Conservation (phyloP, 108 stramenopile species). For the Pseudonitzschia delicatissima region DNA sequence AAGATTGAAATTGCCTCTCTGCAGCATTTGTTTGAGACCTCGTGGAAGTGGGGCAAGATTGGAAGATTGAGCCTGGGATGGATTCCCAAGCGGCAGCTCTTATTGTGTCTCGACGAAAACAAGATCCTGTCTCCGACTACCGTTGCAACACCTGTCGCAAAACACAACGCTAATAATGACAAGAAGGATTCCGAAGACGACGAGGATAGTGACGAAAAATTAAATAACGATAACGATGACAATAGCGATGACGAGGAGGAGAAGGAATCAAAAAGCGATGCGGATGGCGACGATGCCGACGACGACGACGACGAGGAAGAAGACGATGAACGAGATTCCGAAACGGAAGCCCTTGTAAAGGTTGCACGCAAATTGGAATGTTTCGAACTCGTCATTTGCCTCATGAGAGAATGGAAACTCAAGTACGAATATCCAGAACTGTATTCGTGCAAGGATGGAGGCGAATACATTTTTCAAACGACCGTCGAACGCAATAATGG, state of each 20-base stretch:
- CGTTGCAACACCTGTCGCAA: not conserved
- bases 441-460: not conserved
- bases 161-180: too few relatives aligned
- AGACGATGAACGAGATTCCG: too few relatives aligned
- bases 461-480: not conserved
- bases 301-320: too few relatives aligned
- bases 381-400: not conserved
- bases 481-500: not conserved
- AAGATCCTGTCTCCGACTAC: not conserved
- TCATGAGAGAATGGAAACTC: not conserved
- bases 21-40: not conserved
- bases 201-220: too few relatives aligned
- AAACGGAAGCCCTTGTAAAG: not conserved
- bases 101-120: constrained; percentile 1
- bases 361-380: not conserved
- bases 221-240: too few relatives aligned
- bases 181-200: not conserved
- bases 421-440: not conserved
- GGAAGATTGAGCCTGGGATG: not conserved
- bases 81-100: not conserved
- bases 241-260: too few relatives aligned
- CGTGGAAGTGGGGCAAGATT: constrained; percentile 1
- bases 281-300: not conserved
- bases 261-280: too few relatives aligned
- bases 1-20: not conserved